phyloP scores from a whole-genome alignment of 129 eudicot species.

The carrot (Daucus carota) region DH1_v3.0 NC_030388.2:28395001-28395500 shows the following conservation, averaged over 20 bases:
- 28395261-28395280: background rate
- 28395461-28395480: too few relatives aligned
- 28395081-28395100: too few relatives aligned
- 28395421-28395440: too few relatives aligned
- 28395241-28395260: background rate
- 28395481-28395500: too few relatives aligned
- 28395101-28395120: background rate
- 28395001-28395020: slow-evolving; percentile 54
- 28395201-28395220: slow-evolving; percentile 13
- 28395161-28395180: slow-evolving; percentile 58
- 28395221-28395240: background rate
- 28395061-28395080: too few relatives aligned
- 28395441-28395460: too few relatives aligned
- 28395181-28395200: slow-evolving; percentile 93
- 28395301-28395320: background rate
- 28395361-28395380: slow-evolving; percentile 3
- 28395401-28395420: background rate
- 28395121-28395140: slow-evolving; percentile 44
- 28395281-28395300: background rate
- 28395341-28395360: background rate
- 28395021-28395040: background rate
- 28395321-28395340: background rate
- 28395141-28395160: slow-evolving; percentile 88
- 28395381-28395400: background rate
- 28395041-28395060: too few relatives aligned